Evolutionary conservation across 345 rosid genomes (phyloP).

Genomic region (Pseudoturritis turrita): DNA sequence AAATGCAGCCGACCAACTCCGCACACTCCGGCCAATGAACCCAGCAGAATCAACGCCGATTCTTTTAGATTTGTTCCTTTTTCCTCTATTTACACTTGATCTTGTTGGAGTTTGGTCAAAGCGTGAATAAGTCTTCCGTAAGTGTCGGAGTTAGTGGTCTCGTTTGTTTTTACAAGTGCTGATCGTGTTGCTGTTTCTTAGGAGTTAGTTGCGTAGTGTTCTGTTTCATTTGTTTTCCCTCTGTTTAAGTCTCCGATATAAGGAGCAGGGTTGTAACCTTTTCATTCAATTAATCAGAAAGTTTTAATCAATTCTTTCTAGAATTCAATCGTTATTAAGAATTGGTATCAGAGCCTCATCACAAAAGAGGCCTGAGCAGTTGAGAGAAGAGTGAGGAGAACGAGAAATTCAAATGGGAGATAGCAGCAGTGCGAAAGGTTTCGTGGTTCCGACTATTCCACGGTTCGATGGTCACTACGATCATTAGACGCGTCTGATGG

Average conservation of each 20-base stretch:
- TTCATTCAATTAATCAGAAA: too few species aligned
- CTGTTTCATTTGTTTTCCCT: too few species aligned
- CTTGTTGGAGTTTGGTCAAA: background rate
- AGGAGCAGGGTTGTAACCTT: too few species aligned
- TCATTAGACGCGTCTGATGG: background rate
- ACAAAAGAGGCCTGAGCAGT: background rate
- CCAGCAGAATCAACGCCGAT: too few species aligned
- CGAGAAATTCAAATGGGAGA: background rate
- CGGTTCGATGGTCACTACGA: background rate
- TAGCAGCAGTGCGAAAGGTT: background rate
- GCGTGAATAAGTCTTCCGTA: background rate
- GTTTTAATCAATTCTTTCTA: too few species aligned
- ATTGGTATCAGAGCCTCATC: background rate
- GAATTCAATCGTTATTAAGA: too few species aligned
- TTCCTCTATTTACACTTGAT: too few species aligned
- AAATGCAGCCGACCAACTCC: too few species aligned
- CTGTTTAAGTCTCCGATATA: background rate
- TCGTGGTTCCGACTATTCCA: background rate
- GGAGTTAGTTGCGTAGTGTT: background rate
- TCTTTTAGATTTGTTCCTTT: too few species aligned
- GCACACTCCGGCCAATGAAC: too few species aligned
- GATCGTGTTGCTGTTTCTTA: background rate
- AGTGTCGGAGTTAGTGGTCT: background rate
- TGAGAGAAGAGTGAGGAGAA: background rate
- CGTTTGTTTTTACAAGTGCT: too few species aligned